A percentile compares a stretch with the other conserved stretches of the same genome.
These are phyloP conservation scores for Lactarius deliciosus DNA, from an alignment of 768 basidiomycete genomes.

Conservation along the genomic window DNA sequence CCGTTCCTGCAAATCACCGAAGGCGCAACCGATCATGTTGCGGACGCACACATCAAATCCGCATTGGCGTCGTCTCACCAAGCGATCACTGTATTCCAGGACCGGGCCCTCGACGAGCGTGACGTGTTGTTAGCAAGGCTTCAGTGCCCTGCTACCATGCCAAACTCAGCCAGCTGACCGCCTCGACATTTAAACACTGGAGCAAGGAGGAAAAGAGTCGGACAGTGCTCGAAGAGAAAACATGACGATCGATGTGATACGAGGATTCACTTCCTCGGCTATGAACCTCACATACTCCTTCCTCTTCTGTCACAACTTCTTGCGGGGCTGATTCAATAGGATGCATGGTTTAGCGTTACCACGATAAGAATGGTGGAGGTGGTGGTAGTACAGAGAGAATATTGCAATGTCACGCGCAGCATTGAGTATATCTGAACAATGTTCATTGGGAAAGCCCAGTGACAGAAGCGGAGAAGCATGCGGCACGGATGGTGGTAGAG, in stretches of 20 bases:
- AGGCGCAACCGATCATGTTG: constrained; percentile 34
- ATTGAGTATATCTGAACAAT: not conserved
- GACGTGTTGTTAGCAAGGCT: constrained; percentile 7
- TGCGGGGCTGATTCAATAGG: constrained; percentile 3
- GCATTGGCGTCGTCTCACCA: constrained; percentile 43
- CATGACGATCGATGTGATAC: constrained; percentile 17
- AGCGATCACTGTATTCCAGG: constrained; percentile 38
- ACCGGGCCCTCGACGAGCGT: constrained; percentile 34
- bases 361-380: too few relatives aligned
- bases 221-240: constrained; percentile 3
- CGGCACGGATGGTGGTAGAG: not conserved
- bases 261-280: constrained; percentile 4
- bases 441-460: not conserved
- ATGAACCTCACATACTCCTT: not conserved
- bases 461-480: not conserved
- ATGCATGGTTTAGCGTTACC: constrained; percentile 4
- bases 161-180: not conserved
- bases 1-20: constrained; percentile 42
- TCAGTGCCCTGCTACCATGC: not conserved
- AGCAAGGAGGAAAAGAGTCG: not conserved
- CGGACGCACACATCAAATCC: constrained; percentile 39
- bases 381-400: too few relatives aligned
- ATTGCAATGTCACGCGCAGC: constrained; percentile 21
- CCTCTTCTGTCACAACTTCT: not conserved
- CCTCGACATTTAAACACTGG: not conserved